Evolutionary conservation across 441 rosid genomes (phyloP), one percentile per base, ranked within the genome.

Genomic region (Gossypium gossypioides): DNA sequence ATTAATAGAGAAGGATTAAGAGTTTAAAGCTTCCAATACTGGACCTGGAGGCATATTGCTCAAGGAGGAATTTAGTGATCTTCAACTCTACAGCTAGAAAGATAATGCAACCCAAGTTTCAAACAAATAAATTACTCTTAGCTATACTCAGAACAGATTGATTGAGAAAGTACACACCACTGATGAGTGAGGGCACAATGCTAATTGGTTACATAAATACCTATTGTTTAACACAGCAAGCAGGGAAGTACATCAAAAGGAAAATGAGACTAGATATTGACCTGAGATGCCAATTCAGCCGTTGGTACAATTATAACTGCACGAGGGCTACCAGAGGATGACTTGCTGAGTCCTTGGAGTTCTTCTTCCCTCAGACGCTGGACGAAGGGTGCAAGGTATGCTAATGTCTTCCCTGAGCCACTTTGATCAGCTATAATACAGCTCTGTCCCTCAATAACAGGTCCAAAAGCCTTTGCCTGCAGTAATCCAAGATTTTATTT

Each of bases 251-350:
- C 40, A 72, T 16, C 8, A 32, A 71, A 44, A 71, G 40, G 42
- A 64, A 56, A 61, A 29, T 18, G 29, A 22, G 32, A 60, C 8
- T 1, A 46, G 74, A 22, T 70, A 76, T 78, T 62, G 61, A 93
- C 98, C 92, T 93, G 97, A 37, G 96, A 90, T 56, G 96, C 98
- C 83, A 93, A 78, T 87, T 93, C 97, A 75, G 97, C 92, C 8
- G 98, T 91, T 48, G 98, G 98, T 60, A 86, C 96, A 74, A 91
- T 74, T 74, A 93, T 77, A 79, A 93, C 84, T 9, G 83, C 90
- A 73, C 85, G 89, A 81, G 96, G 98, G 82, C 86, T 84, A 34
- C 77, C 79, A 60, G 89, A 73, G 58, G 84, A 81, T 13, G 90
- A 79, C 74, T 84, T 81, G 78, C 87, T 77, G 67, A 70, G 77